Evolutionary conservation across 768 basidiomycete species (phyloP).

Genomic region (Porpolomopsis calyptriformis): DNA sequence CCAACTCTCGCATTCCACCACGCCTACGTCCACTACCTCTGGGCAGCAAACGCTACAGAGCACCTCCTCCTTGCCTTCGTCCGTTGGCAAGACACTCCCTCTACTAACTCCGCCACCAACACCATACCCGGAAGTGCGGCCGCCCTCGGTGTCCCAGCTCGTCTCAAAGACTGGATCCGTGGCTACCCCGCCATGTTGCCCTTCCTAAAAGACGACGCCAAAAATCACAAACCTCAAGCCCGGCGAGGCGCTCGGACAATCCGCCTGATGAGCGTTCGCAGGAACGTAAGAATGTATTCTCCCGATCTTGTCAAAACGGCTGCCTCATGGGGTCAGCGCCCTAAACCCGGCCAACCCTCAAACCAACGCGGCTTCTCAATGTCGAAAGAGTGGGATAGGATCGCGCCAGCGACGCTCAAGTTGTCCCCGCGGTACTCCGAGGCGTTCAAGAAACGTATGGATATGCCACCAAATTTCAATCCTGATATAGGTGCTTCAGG

Average conservation of each 20-base stretch:
- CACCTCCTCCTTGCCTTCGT: slow-evolving; percentile 89
- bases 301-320: slow-evolving; percentile 69
- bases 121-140: slow-evolving; percentile 39
- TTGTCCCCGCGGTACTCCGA: slow-evolving; percentile 64
- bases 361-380: slow-evolving; percentile 37
- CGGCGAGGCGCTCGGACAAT: slow-evolving; percentile 69
- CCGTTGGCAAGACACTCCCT: slow-evolving; percentile 61
- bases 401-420: slow-evolving; percentile 52
- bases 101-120: slow-evolving; percentile 21
- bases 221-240: slow-evolving; percentile 45
- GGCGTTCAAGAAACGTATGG: slow-evolving; percentile 66
- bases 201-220: slow-evolving; percentile 39
- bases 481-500: slow-evolving; percentile 36
- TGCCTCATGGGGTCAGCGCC: slow-evolving; percentile 35
- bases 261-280: slow-evolving; percentile 64
- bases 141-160: slow-evolving; percentile 62
- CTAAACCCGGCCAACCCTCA: slow-evolving; percentile 10
- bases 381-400: slow-evolving; percentile 71
- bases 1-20: slow-evolving; percentile 39
- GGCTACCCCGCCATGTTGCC: slow-evolving; percentile 80
- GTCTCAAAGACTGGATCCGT: slow-evolving; percentile 86
- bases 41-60: slow-evolving; percentile 79
- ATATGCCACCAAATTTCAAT: slow-evolving; percentile 48
- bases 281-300: slow-evolving; percentile 82
- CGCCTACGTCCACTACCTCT: slow-evolving; percentile 56